These are phyloP conservation scores for Cryphonectria naterciae DNA, from an alignment of 2,329 filamentous ascomycete genomes.

Conservation along the genomic window DNA sequence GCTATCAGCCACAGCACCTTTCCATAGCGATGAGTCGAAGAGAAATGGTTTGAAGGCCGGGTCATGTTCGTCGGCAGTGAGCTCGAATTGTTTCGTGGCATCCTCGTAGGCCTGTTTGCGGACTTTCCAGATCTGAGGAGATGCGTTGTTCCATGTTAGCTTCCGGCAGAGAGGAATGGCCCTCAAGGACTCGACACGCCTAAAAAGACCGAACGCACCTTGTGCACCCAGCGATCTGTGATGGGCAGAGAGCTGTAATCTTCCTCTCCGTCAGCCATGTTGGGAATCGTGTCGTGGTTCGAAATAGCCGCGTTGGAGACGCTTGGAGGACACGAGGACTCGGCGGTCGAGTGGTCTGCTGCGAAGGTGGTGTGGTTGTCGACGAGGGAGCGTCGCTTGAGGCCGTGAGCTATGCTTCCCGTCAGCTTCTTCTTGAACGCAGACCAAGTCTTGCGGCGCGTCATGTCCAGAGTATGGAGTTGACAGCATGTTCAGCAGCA, in stretches of 20 bases:
- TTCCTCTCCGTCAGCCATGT: constrained; percentile 82
- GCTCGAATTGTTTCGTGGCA: constrained; percentile 82
- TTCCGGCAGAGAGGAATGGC: constrained; percentile 9
- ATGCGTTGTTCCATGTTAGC: neutral
- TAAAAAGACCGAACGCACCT: constrained; percentile 51
- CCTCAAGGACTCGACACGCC: neutral
- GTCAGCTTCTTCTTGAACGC: constrained; percentile 25
- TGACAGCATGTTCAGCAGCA: constrained; percentile 4
- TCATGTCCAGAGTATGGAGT: constrained; percentile 11
- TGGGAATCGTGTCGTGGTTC: constrained; percentile 3
- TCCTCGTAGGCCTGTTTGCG: constrained; percentile 95
- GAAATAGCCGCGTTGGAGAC: neutral
- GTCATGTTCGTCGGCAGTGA: constrained; percentile 82
- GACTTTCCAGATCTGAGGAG: constrained; percentile 83
- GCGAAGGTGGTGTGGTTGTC: constrained; percentile 8
- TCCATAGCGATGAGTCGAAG: constrained; percentile 85
- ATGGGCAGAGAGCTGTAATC: constrained; percentile 81
- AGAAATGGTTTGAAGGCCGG: constrained; percentile 86
- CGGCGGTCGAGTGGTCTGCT: constrained; percentile 6
- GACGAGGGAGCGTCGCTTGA: neutral
- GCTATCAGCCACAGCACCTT: constrained; percentile 87
- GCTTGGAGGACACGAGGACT: neutral
- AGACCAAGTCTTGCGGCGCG: constrained; percentile 23
- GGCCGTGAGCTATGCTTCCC: constrained; percentile 23
- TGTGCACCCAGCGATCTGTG: constrained; percentile 81